Evolutionary conservation across 176 grass and related monocot genomes (phyloP).

Genomic region (Triticum turgidum): DNA sequence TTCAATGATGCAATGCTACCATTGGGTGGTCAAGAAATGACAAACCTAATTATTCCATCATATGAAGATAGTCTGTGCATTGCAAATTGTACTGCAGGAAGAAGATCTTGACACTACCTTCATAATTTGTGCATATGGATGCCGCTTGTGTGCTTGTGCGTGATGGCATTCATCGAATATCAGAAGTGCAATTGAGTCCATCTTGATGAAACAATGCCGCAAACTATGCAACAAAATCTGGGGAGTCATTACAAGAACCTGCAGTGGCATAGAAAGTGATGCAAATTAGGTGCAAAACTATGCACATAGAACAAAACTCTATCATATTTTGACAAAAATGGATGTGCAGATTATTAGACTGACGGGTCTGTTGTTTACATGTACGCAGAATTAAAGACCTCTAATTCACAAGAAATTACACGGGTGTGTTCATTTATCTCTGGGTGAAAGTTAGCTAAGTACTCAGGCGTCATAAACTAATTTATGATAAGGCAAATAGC

Average conservation of each 20-base stretch:
- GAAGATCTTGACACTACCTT: constrained; percentile 51
- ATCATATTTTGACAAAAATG: constrained; percentile 18
- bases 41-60: constrained; percentile 12
- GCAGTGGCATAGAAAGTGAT: constrained; percentile 24
- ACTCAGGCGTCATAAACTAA: constrained; percentile 8
- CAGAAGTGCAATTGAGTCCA: constrained; percentile 69
- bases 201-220: constrained; percentile 86
- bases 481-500: constrained; percentile 15
- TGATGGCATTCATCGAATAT: constrained; percentile 98
- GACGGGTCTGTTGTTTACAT: constrained; percentile 13
- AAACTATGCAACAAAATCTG: constrained; percentile 85
- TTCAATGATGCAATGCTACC: background rate
- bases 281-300: constrained; percentile 36
- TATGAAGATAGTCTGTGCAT: constrained; percentile 1
- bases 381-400: background rate
- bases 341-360: background rate
- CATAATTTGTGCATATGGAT: constrained; percentile 96
- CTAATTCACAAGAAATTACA: constrained; percentile 11
- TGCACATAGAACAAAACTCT: constrained; percentile 23
- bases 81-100: constrained; percentile 2
- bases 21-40: constrained; percentile 7
- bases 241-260: constrained; percentile 96
- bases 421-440: background rate
- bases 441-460: constrained; percentile 10
- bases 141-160: constrained; percentile 68